A percentile compares a stretch with the other conserved stretches of the same genome.
phyloP scores from a whole-genome alignment of 192 early-diverging fungal species.

The Radiomyces spectabilis region DNA sequence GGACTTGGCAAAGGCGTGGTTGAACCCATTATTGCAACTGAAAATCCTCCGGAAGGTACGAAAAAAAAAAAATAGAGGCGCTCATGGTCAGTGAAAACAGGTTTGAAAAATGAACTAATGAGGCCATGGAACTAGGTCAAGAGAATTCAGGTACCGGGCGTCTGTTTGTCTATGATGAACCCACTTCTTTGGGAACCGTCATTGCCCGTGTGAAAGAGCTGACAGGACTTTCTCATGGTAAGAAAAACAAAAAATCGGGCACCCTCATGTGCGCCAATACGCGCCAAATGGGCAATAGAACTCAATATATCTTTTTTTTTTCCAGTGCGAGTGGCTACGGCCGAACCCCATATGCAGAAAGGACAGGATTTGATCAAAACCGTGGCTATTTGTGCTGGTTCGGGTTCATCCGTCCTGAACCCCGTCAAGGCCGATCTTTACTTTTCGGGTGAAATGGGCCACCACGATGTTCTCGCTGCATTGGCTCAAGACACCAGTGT shows the following conservation, averaged over 20 bases:
- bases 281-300: neutral
- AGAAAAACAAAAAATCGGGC: neutral
- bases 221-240: slow-evolving; percentile 61
- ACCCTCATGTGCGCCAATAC: neutral
- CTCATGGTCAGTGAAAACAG: too few species aligned
- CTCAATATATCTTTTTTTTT: neutral
- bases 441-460: slow-evolving; percentile 92
- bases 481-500: slow-evolving; percentile 70
- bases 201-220: slow-evolving; percentile 56
- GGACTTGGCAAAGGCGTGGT: slow-evolving; percentile 44
- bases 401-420: slow-evolving; percentile 61
- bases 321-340: slow-evolving; percentile 69
- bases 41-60: slow-evolving; percentile 48
- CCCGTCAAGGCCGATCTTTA: slow-evolving; percentile 65
- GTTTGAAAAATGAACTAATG: too few species aligned
- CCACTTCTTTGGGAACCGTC: slow-evolving; percentile 41
- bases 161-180: slow-evolving; percentile 47
- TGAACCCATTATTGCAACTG: slow-evolving; percentile 26
- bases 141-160: slow-evolving; percentile 55
- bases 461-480: slow-evolving; percentile 89
- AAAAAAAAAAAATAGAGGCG: neutral
- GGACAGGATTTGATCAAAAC: slow-evolving; percentile 47
- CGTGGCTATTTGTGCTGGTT: slow-evolving; percentile 91
- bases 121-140: slow-evolving; percentile 38
- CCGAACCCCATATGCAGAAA: slow-evolving; percentile 32